Evolutionary conservation across 169 alveolate genomes (phyloP).

Genomic region (Eimeria sp.): DNA sequence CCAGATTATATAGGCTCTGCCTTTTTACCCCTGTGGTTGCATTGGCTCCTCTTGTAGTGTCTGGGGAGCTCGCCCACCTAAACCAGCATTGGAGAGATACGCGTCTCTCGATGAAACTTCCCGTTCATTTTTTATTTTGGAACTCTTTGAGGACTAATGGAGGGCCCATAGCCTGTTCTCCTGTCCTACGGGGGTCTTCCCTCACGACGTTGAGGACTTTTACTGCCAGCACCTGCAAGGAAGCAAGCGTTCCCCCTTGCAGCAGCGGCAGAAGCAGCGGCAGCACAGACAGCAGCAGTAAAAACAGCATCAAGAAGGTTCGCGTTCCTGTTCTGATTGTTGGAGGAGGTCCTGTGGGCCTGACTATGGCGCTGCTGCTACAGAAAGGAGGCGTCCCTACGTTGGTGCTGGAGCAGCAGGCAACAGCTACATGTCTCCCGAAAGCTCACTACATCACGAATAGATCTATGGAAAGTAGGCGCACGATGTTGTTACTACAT

Average conservation of each 20-base stretch:
- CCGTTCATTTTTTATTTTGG: background rate
- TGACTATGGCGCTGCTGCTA: slow-evolving; percentile 92
- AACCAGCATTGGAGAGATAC: background rate
- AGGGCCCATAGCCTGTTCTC: background rate
- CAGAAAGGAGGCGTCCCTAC: slow-evolving; percentile 91
- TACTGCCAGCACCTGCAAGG: background rate
- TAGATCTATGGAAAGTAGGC: slow-evolving; percentile 95
- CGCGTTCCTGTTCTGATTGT: slow-evolving; percentile 90
- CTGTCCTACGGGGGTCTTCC: background rate
- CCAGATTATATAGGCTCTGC: background rate
- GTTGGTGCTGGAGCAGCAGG: slow-evolving; percentile 90
- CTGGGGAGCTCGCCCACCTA: background rate
- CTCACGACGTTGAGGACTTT: background rate
- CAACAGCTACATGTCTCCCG: slow-evolving; percentile 90
- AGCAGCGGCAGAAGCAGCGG: background rate
- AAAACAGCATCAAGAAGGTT: background rate
- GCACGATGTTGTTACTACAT: background rate
- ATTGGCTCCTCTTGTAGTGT: background rate
- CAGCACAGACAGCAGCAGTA: background rate
- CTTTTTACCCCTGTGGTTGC: background rate
- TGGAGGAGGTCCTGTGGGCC: slow-evolving; percentile 98
- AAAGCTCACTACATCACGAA: slow-evolving; percentile 96
- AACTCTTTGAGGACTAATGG: background rate
- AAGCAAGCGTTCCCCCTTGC: background rate
- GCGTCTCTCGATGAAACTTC: background rate